phyloP scores from a whole-genome alignment of 2,329 filamentous ascomycete genomes.

The Aspergillus eucalypticola region DNA sequence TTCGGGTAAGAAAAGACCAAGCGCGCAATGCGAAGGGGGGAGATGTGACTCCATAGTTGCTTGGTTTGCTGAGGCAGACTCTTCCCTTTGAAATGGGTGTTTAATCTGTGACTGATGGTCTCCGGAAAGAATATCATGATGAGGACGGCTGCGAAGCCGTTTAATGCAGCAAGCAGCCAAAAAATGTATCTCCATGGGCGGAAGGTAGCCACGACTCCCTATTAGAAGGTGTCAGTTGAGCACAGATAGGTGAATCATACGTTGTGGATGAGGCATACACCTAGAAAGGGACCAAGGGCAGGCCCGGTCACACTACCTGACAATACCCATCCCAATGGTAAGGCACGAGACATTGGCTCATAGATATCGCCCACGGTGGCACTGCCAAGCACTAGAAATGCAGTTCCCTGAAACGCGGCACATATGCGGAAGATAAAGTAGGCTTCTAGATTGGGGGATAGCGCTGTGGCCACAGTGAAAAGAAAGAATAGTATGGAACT shows the following conservation, averaged over 20 bases:
- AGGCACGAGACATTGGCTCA: constrained; percentile 67
- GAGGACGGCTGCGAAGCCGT: constrained; percentile 59
- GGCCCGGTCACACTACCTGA: constrained; percentile 71
- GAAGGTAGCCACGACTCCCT: constrained; percentile 76
- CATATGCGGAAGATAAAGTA: constrained; percentile 76
- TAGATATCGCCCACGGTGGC: constrained; percentile 69
- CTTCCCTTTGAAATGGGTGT: constrained; percentile 62
- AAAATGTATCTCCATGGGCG: constrained; percentile 73
- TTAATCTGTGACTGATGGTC: constrained; percentile 67
- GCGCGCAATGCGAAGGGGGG: constrained; percentile 63
- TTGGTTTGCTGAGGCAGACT: constrained; percentile 50
- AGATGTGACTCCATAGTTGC: constrained; percentile 64
- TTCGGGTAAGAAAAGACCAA: constrained; percentile 69
- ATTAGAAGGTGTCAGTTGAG: constrained; percentile 49
- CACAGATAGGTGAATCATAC: not conserved
- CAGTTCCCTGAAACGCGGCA: constrained; percentile 73
- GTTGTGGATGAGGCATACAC: constrained; percentile 26
- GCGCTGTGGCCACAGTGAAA: constrained; percentile 70
- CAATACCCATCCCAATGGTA: constrained; percentile 72
- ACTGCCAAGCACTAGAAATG: constrained; percentile 71
- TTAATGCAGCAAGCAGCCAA: constrained; percentile 72
- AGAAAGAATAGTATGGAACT: constrained; percentile 65
- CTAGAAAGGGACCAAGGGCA: constrained; percentile 57
- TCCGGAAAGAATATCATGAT: constrained; percentile 70
- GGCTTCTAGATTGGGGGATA: constrained; percentile 68